These are phyloP conservation scores for Ganoderma lingzhi DNA, from an alignment of 1,284 basidiomycete species.

Conservation along the genomic window DNA sequence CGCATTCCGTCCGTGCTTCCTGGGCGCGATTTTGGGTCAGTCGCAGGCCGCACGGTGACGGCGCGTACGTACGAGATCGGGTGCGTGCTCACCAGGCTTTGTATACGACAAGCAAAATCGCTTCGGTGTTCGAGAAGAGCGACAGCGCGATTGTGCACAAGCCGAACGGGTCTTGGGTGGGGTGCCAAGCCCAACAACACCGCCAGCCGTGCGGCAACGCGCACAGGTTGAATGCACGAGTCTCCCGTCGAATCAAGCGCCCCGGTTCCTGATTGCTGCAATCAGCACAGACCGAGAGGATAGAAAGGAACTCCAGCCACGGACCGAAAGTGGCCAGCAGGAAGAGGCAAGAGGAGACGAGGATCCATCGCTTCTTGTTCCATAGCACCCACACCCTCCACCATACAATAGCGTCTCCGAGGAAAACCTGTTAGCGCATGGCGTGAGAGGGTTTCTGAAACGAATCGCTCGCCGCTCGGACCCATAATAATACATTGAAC, in stretches of 20 bases:
- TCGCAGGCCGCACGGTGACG: too few species aligned
- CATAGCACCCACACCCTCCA: constrained; percentile 8
- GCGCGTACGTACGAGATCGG: too few species aligned
- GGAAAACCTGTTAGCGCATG: neutral
- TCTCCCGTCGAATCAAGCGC: too few species aligned
- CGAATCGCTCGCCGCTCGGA: neutral
- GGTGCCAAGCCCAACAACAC: too few species aligned
- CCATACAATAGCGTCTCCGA: constrained; percentile 5
- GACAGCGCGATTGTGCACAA: too few species aligned
- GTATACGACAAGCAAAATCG: neutral
- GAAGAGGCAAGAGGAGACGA: neutral
- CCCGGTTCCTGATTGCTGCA: neutral
- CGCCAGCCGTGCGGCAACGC: neutral
- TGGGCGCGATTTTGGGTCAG: neutral
- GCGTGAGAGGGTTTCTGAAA: neutral
- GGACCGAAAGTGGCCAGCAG: neutral
- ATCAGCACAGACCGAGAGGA: neutral
- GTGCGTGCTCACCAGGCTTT: constrained; percentile 8
- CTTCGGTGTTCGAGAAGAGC: too few species aligned
- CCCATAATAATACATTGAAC: neutral
- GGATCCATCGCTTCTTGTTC: neutral
- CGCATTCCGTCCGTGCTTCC: neutral
- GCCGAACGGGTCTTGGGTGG: too few species aligned
- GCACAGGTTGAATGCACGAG: too few species aligned
- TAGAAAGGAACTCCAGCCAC: neutral